Evolutionary conservation across 2,329 filamentous ascomycete species (phyloP).

Genomic region (Fusarium devonianum): DNA sequence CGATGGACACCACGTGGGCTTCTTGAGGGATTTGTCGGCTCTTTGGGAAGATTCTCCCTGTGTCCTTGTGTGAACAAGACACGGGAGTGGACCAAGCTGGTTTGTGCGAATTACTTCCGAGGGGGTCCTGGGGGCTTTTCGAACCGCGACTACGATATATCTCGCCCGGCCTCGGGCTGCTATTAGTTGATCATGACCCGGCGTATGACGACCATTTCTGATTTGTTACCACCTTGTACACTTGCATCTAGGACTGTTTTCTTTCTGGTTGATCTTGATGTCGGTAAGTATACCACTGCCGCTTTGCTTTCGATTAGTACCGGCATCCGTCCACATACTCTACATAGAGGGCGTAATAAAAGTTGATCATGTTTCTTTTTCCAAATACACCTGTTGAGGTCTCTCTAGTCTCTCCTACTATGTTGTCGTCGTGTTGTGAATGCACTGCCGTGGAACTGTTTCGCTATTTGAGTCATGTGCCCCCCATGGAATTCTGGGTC

Average conservation of each 20-base stretch:
- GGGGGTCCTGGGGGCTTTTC: constrained; percentile 49
- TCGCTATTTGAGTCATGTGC: constrained; percentile 15
- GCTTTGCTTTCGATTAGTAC: constrained; percentile 35
- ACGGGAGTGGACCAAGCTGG: constrained; percentile 45
- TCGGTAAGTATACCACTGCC: constrained; percentile 42
- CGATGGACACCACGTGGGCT: constrained; percentile 45
- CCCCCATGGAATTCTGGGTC: constrained; percentile 18
- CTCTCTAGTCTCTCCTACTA: too few species aligned
- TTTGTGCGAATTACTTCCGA: constrained; percentile 48
- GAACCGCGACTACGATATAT: constrained; percentile 30
- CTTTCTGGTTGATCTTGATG: constrained; percentile 27
- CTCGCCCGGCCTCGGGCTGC: constrained; percentile 26
- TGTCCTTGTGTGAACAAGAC: constrained; percentile 13
- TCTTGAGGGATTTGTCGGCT: constrained; percentile 52
- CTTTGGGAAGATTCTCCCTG: constrained; percentile 42
- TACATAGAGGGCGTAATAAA: constrained; percentile 43
- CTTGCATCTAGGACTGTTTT: constrained; percentile 26
- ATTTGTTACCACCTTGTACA: constrained; percentile 29
- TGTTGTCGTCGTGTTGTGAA: constrained; percentile 12
- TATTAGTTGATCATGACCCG: constrained; percentile 28
- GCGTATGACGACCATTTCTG: constrained; percentile 23
- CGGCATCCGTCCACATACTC: constrained; percentile 24
- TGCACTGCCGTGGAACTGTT: constrained; percentile 17
- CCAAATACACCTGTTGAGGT: too few species aligned
- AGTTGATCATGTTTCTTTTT: constrained; percentile 30